Conservation (phyloP, 2,329 filamentous ascomycete species). For the Pleomassaria siparia region DNA sequence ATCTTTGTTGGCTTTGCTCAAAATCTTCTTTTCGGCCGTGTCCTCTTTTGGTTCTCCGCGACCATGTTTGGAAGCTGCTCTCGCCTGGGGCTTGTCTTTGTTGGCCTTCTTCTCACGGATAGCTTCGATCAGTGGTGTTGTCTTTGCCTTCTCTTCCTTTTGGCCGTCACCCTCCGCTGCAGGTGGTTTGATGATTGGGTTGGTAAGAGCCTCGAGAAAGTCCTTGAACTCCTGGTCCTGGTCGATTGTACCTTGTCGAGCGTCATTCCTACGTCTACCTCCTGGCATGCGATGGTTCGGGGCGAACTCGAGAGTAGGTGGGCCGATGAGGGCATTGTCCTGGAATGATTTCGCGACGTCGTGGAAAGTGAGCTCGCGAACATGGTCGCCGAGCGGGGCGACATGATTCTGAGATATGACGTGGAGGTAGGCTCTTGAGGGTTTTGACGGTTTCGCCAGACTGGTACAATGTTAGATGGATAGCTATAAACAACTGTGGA, state of each 20-base stretch:
- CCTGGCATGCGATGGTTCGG: conserved; percentile 81
- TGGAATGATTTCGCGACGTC: conserved; percentile 78
- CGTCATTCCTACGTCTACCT: conserved; percentile 73
- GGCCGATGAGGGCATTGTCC: conserved; percentile 72
- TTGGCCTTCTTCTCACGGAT: conserved; percentile 90
- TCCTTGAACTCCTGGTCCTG: conserved; percentile 94
- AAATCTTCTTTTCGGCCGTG: conserved; percentile 48
- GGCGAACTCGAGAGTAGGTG: conserved; percentile 78
- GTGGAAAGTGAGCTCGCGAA: conserved; percentile 71
- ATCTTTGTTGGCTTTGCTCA: conserved; percentile 38
- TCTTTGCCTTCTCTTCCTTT: conserved; percentile 67
- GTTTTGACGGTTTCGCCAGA: conserved; percentile 76
- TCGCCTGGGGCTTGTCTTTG: conserved; percentile 58
- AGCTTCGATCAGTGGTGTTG: conserved; percentile 86
- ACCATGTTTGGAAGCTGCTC: conserved; percentile 59
- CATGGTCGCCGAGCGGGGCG: conserved; percentile 65
- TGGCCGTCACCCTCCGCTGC: conserved; percentile 56
- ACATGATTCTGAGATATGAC: conserved; percentile 72
- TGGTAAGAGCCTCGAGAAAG: conserved; percentile 85
- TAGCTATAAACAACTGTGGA: neutral
- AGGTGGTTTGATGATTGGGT: conserved; percentile 62
- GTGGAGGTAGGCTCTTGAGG: conserved; percentile 80
- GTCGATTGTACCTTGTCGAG: conserved; percentile 90
- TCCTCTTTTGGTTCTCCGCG: conserved; percentile 65
- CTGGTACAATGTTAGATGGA: conserved; percentile 18